phyloP scores from a whole-genome alignment of 2,329 filamentous ascomycete genomes.

The Emydomyces testavorans region DNA sequence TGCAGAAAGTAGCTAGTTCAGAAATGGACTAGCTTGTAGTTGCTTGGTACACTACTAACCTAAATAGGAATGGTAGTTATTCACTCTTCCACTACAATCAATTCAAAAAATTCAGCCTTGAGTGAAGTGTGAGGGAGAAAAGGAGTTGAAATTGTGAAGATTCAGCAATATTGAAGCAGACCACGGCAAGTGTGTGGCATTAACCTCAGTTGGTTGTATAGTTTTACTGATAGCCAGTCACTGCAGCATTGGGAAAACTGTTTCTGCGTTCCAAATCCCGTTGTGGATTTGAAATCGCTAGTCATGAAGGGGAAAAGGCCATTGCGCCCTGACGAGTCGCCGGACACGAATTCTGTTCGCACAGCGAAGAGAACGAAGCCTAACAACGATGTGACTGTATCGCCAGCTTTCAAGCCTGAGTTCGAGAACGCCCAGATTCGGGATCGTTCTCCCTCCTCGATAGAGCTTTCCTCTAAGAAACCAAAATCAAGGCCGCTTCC shows the following conservation, averaged over 20 bases:
- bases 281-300: not conserved
- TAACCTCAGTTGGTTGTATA: not conserved
- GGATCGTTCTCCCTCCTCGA: not conserved
- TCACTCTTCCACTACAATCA: no score
- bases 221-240: not conserved
- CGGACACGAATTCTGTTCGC: slow-evolving; percentile 4
- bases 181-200: no score
- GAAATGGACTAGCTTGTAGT: no score
- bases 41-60: no score
- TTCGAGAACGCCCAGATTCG: not conserved
- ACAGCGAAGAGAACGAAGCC: slow-evolving; percentile 12
- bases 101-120: no score
- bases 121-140: no score
- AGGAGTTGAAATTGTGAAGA: no score
- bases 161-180: no score
- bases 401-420: not conserved
- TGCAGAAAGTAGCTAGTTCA: no score
- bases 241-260: not conserved
- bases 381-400: not conserved
- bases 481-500: not conserved
- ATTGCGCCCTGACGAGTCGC: slow-evolving; percentile 12
- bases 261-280: not conserved
- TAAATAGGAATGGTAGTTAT: no score
- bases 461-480: not conserved
- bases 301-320: slow-evolving; percentile 13